A percentile compares a stretch with the other conserved stretches of the same genome.
phyloP scores from a whole-genome alignment of 192 early-diverging fungal species.

The Piromyces finnis region DNA sequence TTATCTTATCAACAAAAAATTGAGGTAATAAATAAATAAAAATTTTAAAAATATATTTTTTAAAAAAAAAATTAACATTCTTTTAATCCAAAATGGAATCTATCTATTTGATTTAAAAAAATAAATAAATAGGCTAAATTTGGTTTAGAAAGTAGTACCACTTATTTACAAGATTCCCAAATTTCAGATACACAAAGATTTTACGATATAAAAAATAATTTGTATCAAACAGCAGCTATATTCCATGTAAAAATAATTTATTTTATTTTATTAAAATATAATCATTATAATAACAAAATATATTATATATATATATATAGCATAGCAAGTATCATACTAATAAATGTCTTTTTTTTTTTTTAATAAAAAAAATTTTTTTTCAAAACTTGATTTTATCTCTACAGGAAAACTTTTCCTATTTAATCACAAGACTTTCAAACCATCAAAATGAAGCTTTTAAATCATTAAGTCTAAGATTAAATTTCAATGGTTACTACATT shows the following conservation, averaged over 20 bases:
- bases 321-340: no score
- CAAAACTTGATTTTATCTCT: no score
- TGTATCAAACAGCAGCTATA: neutral
- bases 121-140: neutral
- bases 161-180: neutral
- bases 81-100: no score
- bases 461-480: constrained; percentile 53
- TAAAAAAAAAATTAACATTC: constrained; percentile 4
- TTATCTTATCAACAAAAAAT: neutral
- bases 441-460: constrained; percentile 52
- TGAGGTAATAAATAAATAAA: neutral
- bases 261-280: no score
- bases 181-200: neutral
- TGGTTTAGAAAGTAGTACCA: neutral
- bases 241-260: constrained; percentile 22
- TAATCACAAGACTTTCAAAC: constrained; percentile 33
- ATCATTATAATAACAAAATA: no score
- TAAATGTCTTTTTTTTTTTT: no score
- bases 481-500: constrained; percentile 62
- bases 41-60: neutral
- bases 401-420: constrained; percentile 22
- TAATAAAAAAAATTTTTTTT: no score
- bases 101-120: no score
- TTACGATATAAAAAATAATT: constrained; percentile 6
- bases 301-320: no score